Evolutionary conservation across 345 rosid genomes (phyloP).

Genomic region (Luvunga scandens): DNA sequence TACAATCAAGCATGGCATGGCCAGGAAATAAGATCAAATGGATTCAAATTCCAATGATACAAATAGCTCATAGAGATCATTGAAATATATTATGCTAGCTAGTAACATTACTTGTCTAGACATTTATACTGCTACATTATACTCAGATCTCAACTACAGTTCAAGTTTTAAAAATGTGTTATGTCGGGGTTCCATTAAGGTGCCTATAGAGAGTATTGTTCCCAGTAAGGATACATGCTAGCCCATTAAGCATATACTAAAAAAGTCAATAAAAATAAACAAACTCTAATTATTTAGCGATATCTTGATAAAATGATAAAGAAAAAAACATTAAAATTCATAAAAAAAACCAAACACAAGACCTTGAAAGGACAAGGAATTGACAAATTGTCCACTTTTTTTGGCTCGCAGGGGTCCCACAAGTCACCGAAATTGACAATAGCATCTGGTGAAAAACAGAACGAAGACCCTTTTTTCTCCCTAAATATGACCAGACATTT

Average conservation of each 20-base stretch:
- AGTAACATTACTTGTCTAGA: no score
- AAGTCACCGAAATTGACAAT: background rate
- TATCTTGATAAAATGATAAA: background rate
- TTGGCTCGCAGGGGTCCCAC: background rate
- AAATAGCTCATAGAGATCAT: background rate
- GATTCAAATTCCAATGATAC: background rate
- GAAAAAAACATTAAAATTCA: background rate
- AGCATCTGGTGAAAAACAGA: background rate
- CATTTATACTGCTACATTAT: no score
- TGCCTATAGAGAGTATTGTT: no score
- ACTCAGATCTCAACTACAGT: no score
- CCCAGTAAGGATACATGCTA: no score
- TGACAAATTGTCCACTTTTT: background rate
- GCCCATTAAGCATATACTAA: no score
- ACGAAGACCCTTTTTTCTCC: background rate
- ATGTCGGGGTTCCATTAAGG: no score
- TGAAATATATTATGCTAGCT: no score
- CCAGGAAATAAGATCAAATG: background rate
- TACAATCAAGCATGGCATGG: background rate
- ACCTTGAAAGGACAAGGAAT: background rate
- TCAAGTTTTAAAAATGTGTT: no score
- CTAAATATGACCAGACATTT: background rate
- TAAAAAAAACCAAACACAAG: background rate
- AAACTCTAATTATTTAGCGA: no score
- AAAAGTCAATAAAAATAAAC: no score